phyloP scores from a whole-genome alignment of 257 asterid genomes.

The Scutellaria minor region DNA sequence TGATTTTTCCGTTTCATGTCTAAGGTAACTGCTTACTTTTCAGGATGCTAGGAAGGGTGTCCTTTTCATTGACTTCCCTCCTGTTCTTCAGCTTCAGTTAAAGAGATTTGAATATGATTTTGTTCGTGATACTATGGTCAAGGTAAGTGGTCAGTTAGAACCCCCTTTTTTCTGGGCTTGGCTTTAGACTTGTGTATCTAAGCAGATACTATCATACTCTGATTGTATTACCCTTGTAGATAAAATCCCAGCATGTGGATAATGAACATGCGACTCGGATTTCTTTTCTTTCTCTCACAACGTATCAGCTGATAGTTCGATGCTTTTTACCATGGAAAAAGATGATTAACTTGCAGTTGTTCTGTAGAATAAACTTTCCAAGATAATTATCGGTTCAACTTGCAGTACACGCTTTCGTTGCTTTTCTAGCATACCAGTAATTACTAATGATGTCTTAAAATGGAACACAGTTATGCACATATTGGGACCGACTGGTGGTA shows the following conservation, averaged over 20 bases:
- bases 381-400: background rate
- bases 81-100: conserved; percentile 83
- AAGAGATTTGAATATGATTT: conserved; percentile 85
- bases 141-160: conserved; percentile 50
- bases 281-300: background rate
- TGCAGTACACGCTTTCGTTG: background rate
- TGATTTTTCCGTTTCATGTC: conserved; percentile 22
- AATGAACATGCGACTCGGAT: background rate
- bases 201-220: background rate
- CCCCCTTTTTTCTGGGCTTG: background rate
- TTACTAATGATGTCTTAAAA: background rate
- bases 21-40: conserved; percentile 33
- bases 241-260: background rate
- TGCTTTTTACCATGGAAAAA: conserved; percentile 4
- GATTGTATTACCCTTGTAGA: conserved; percentile 8
- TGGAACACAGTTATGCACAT: background rate
- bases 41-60: conserved; percentile 94
- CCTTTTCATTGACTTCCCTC: conserved; percentile 81
- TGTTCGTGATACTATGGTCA: conserved; percentile 77
- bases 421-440: background rate
- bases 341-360: conserved; percentile 3
- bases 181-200: conserved; percentile 2
- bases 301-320: conserved; percentile 19
- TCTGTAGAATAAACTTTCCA: background rate
- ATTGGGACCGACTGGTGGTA: background rate